Conservation (phyloP, 441 rosid species). For the Manihot esculenta region DNA sequence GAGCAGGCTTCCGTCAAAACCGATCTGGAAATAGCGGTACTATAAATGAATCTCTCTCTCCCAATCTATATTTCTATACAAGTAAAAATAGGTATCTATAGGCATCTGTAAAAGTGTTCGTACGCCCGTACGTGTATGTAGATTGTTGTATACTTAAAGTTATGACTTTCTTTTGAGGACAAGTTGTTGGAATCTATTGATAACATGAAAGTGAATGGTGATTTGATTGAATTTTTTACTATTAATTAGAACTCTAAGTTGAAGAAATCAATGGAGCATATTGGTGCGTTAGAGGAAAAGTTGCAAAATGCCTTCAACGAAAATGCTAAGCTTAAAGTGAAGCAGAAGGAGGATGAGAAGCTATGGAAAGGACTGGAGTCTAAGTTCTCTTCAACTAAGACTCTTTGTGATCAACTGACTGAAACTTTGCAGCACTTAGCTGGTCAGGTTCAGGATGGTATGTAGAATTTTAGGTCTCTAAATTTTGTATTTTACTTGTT, state of each 20-base stretch:
- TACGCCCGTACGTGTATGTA: background rate
- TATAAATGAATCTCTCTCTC: conserved; percentile 5
- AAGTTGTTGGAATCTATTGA: background rate
- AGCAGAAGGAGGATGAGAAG: conserved; percentile 89
- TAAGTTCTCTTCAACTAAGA: conserved; percentile 83
- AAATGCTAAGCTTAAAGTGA: conserved; percentile 83
- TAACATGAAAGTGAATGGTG: conserved; percentile 16
- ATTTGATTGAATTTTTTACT: conserved; percentile 14
- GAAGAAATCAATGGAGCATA: conserved; percentile 65
- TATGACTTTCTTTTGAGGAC: background rate
- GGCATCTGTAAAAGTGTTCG: background rate
- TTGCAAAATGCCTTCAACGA: conserved; percentile 86
- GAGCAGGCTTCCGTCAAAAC: conserved; percentile 86
- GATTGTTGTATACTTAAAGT: background rate
- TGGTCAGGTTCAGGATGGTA: conserved; percentile 78
- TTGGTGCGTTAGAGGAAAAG: conserved; percentile 70
- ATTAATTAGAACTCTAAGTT: conserved; percentile 63
- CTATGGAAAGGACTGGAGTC: conserved; percentile 94
- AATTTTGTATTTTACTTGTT: conserved; percentile 17
- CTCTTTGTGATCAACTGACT: conserved; percentile 74
- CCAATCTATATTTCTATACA: background rate
- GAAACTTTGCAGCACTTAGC: conserved; percentile 83
- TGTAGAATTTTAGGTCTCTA: conserved; percentile 9
- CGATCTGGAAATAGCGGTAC: conserved; percentile 87
- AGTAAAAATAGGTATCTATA: background rate